phyloP scores from a whole-genome alignment of 306 rosid genomes.

The Cercis canadensis region DNA sequence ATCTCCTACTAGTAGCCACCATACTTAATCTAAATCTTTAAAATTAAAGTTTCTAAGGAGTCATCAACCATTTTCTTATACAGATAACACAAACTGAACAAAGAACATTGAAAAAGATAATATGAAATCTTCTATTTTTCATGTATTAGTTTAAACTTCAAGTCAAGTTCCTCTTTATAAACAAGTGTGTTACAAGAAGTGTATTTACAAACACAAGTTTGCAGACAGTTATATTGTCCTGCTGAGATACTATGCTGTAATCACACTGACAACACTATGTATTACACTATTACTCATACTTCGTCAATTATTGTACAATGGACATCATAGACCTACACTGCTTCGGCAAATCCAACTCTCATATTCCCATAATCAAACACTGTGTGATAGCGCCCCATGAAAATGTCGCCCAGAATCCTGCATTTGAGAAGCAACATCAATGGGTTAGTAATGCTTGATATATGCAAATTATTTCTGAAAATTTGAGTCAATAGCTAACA shows the following conservation, averaged over 20 bases:
- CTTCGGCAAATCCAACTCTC: conserved; percentile 61
- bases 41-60: too few relatives aligned
- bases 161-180: too few relatives aligned
- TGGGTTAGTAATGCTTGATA: background rate
- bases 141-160: too few relatives aligned
- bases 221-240: background rate
- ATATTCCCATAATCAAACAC: conserved; percentile 56
- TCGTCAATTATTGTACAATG: background rate
- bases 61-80: too few relatives aligned
- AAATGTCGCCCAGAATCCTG: conserved; percentile 43
- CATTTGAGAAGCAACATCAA: background rate
- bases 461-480: background rate
- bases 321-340: conserved; percentile 38
- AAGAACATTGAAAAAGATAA: too few relatives aligned
- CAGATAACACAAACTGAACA: too few relatives aligned
- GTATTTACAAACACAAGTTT: conserved; percentile 11
- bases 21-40: too few relatives aligned
- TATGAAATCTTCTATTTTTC: too few relatives aligned
- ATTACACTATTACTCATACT: background rate
- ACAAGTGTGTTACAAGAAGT: background rate
- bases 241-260: background rate
- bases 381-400: conserved; percentile 64
- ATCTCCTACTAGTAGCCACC: too few relatives aligned
- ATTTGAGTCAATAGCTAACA: too few relatives aligned
- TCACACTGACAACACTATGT: too few relatives aligned